Conservation (phyloP, 1,284 basidiomycete species). For the Tausonia pullulans region DNA sequence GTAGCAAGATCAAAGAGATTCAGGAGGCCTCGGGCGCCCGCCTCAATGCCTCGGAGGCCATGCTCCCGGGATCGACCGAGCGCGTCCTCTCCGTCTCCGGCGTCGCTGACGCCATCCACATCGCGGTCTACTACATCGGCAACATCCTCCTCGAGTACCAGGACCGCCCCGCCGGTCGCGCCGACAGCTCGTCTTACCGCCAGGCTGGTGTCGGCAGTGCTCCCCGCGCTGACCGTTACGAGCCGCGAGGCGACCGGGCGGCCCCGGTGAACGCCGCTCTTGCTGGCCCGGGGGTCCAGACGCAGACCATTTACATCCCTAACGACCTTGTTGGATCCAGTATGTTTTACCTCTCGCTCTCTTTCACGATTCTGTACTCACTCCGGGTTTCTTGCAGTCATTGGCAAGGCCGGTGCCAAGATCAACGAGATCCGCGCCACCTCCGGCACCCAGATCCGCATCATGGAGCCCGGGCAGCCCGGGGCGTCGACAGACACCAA, state of each 20-base stretch:
- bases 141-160: slow-evolving; percentile 93
- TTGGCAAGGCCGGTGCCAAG: slow-evolving; percentile 95
- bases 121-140: slow-evolving; percentile 97
- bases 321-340: slow-evolving; percentile 93
- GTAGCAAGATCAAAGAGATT: slow-evolving; percentile 98
- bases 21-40: slow-evolving; percentile 96
- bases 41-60: slow-evolving; percentile 91
- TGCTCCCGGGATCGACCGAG: slow-evolving; percentile 99
- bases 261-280: slow-evolving; percentile 3
- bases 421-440: slow-evolving; percentile 92
- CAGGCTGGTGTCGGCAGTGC: slow-evolving; percentile 21
- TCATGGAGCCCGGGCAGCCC: slow-evolving; percentile 83
- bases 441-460: slow-evolving; percentile 56
- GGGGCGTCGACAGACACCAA: slow-evolving; percentile 45
- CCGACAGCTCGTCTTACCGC: slow-evolving; percentile 27
- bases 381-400: slow-evolving; percentile 41
- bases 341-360: slow-evolving; percentile 22
- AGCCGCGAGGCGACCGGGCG: neutral
- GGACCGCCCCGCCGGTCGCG: slow-evolving; percentile 46
- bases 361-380: neutral
- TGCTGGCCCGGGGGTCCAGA: slow-evolving; percentile 47
- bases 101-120: slow-evolving; percentile 99
- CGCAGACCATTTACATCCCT: slow-evolving; percentile 97
- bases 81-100: slow-evolving; percentile 94
- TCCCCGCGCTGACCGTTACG: slow-evolving; percentile 15